Base-by-base conservation (phyloP, 2,329 filamentous ascomycete species). In the Aureobasidium uvarum region DNA sequence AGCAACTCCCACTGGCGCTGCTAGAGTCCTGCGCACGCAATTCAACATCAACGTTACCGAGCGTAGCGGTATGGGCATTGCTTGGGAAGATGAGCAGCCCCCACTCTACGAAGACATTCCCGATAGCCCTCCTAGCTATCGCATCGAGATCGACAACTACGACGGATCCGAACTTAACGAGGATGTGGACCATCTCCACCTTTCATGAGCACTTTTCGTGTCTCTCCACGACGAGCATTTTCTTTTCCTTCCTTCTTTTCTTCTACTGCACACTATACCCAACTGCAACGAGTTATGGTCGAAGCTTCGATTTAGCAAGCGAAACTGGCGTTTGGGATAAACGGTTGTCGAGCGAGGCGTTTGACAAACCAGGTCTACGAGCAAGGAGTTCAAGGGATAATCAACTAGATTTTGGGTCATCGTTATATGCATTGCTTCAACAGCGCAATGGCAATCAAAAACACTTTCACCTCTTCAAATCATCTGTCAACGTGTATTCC, bases 71-170 rank as follows among this genome's bases (percentile, higher is more conserved):
- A 85, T 96, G 74, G 93, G 94, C 59, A 93, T 99, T 72, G 91
- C 90, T 71, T 99, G 95, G 94, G 94, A 98, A 71, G 94, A 97
- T 78, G 94, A 99, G 80, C 88, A 91, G 73, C 94, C 94, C 14
- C 94, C 94, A 0, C 86, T 96, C 70, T 99, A 99, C 78, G 89
- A 95, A 77, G 92, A 98, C 74, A 92, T 98, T 48, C 93, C 94
- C 0, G 88, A 87, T 2, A 92, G 89, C 72, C 94, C 94, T 56
- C 94, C 94, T 10, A 77, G 77, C 51, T 83, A 82, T 70, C 41
- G 31, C 14, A 43, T 13, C 13, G 70, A 76, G 8, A 78, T 83
- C 65, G 76, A 79, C 64, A 78, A 82, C 62, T 83, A 83, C 68
- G 68, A 74, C 43, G 80, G 80, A 14, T 78, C 80, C 0, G 78